Percentiles rank a stretch among this genome's conserved stretches.
Evolutionary conservation across 352 stramenopile species (phyloP).

Genomic region (Globisporangium sylvaticum): DNA sequence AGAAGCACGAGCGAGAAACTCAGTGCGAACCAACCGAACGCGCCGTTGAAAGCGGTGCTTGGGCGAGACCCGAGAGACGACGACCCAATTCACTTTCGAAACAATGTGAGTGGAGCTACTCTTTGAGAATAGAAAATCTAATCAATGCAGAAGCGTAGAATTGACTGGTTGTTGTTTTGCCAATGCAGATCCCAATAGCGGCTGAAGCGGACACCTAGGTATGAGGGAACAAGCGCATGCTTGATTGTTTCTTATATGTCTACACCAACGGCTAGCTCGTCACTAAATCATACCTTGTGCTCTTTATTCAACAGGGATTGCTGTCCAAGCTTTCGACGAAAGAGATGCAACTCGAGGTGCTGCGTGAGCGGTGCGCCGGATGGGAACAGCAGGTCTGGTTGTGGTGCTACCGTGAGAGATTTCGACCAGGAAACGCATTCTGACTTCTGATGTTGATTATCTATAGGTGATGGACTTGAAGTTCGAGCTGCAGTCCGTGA

Average conservation of each 20-base stretch:
- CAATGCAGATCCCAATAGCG: constrained; percentile 9
- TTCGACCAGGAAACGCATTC: background rate
- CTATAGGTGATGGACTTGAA: constrained; percentile 42
- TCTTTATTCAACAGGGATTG: constrained; percentile 10
- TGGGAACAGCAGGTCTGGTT: constrained; percentile 38
- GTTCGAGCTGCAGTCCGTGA: constrained; percentile 44
- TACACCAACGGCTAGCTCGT: background rate
- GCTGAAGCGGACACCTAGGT: constrained; percentile 17
- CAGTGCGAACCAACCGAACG: background rate
- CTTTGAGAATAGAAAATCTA: no score
- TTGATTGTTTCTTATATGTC: background rate
- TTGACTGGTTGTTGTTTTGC: no score
- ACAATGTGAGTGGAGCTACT: constrained; percentile 6
- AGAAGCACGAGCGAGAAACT: constrained; percentile 1
- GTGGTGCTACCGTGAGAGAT: background rate
- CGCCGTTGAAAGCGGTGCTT: constrained; percentile 7
- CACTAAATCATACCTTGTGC: background rate
- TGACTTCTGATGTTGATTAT: background rate
- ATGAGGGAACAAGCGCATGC: background rate
- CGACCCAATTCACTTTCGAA: constrained; percentile 1
- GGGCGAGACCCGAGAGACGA: background rate
- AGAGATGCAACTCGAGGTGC: constrained; percentile 35
- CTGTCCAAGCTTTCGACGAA: constrained; percentile 28
- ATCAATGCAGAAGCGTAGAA: no score
- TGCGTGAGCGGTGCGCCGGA: constrained; percentile 35